Evolutionary conservation across 2,329 filamentous ascomycete genomes (phyloP).

Genomic region (Cucurbitaria berberidis): DNA sequence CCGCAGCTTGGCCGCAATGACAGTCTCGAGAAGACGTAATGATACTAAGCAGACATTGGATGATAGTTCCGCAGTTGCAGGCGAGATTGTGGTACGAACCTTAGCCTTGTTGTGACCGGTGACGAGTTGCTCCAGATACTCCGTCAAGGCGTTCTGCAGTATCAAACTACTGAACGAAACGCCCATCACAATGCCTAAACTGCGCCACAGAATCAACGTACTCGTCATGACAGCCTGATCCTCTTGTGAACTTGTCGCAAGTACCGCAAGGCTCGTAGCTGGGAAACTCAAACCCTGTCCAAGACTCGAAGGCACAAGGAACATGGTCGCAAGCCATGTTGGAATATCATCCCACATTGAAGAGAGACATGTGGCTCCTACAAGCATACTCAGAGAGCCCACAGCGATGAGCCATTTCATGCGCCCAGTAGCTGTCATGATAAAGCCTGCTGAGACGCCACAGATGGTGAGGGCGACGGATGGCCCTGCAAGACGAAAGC

Average conservation of each 20-base stretch:
- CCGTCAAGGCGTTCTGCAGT: constrained; percentile 71
- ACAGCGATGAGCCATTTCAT: constrained; percentile 51
- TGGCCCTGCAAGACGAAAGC: constrained; percentile 72
- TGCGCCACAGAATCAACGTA: constrained; percentile 74
- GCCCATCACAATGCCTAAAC: constrained; percentile 75
- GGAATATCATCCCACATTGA: constrained; percentile 49
- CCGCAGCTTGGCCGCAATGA: not conserved
- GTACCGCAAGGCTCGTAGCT: constrained; percentile 49
- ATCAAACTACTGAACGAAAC: constrained; percentile 73
- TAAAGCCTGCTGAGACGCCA: constrained; percentile 51
- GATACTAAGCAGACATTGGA: not conserved
- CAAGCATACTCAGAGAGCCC: constrained; percentile 47
- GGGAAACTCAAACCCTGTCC: constrained; percentile 53
- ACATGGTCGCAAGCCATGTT: constrained; percentile 49
- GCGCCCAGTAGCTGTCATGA: constrained; percentile 53
- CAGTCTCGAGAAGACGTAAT: not conserved
- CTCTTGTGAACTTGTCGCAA: constrained; percentile 51
- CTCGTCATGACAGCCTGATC: constrained; percentile 62
- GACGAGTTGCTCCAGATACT: constrained; percentile 65
- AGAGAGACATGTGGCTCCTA: constrained; percentile 45
- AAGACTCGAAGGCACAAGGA: constrained; percentile 49
- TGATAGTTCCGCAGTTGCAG: not conserved
- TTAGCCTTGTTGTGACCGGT: constrained; percentile 63
- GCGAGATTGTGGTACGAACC: constrained; percentile 30
- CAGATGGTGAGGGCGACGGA: constrained; percentile 57